Evolutionary conservation across 2,329 filamentous ascomycete genomes (phyloP), one percentile per base, ranked within the genome.

Genomic region (Monascus ruber): DNA sequence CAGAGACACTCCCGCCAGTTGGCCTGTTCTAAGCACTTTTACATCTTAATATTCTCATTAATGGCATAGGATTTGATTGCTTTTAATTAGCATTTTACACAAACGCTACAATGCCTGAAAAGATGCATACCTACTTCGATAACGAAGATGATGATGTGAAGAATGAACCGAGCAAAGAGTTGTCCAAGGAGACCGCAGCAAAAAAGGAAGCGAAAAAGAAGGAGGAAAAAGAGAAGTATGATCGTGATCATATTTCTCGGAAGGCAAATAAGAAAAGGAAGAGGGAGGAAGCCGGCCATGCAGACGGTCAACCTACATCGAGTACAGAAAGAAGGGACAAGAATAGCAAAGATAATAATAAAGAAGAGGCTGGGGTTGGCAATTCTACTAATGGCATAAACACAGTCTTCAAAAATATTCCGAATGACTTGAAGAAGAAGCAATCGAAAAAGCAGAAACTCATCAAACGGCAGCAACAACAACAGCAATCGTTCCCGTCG

Each of bases 101-200:
- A 34, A 29, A 34, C 35, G 36, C 40, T 48, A 56, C 35, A 26
- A 69, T 69, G 65, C 63, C 64, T 26, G 63, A 67, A 51, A 58
- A 60, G 46, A 55, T 66, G 7, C 58, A 59, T 42, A 62, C 53
- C 9, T 55, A 55, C 28, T 68, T 68, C 24, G 57, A 55, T 39
- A 51, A 50, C 11, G 59, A 60, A 33, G 54, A 58, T 11, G 49
- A 52, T 37, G 45, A 49, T n/a, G 41, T 43, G 32, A 32, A 39
- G 24, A 34, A 43, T 5, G 50, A 48, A 8, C 35, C 41, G 25
- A 33, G 33, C 4, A 25, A 27, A 2, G 41, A 46, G 24, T 7
- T 27, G 6, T 3, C 10, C 6, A 33, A 38, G 26, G 26, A 35
- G 26, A 25, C 6, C 9, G 4, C 33, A 35, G 4, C 33, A 35